Conservation (phyloP, 2,329 filamentous ascomycete species). For the Talaromyces atroroseus region DNA sequence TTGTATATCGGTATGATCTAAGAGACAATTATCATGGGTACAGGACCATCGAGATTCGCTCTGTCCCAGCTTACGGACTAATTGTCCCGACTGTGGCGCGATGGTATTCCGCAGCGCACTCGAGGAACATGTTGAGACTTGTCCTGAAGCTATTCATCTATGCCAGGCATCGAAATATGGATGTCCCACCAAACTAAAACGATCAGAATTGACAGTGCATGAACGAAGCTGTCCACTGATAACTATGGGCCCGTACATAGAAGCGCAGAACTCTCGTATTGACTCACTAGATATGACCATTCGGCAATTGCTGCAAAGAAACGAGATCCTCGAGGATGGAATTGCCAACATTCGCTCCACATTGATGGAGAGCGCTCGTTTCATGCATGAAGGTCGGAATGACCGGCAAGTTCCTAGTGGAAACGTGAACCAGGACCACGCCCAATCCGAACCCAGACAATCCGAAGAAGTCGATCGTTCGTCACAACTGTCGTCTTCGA, state of each 20-base stretch:
- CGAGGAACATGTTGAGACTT: slow-evolving; percentile 32
- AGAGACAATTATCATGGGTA: background rate
- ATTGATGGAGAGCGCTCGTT: slow-evolving; percentile 28
- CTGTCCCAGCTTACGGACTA: slow-evolving; percentile 32
- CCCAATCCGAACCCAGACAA: slow-evolving; percentile 9
- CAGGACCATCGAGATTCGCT: slow-evolving; percentile 34
- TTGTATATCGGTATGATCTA: slow-evolving; percentile 8
- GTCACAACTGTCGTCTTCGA: slow-evolving; percentile 29
- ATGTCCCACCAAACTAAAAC: slow-evolving; percentile 35
- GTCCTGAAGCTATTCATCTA: slow-evolving; percentile 30
- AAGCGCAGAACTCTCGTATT: slow-evolving; percentile 39
- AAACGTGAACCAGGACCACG: background rate
- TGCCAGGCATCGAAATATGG: slow-evolving; percentile 40
- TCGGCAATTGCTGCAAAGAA: slow-evolving; percentile 41
- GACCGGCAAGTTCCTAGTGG: background rate
- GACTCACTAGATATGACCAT: slow-evolving; percentile 42
- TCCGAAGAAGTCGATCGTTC: slow-evolving; percentile 13
- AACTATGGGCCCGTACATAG: slow-evolving; percentile 40
- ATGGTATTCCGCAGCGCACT: slow-evolving; percentile 29
- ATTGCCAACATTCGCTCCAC: slow-evolving; percentile 38
- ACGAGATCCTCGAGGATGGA: slow-evolving; percentile 44
- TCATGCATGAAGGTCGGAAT: slow-evolving; percentile 3
- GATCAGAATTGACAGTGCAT: slow-evolving; percentile 37
- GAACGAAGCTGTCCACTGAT: slow-evolving; percentile 48
- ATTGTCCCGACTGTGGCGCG: slow-evolving; percentile 34